Evolutionary conservation across 768 basidiomycete genomes (phyloP), one percentile per base, ranked within the genome.

Genomic region (Russula compacta): DNA sequence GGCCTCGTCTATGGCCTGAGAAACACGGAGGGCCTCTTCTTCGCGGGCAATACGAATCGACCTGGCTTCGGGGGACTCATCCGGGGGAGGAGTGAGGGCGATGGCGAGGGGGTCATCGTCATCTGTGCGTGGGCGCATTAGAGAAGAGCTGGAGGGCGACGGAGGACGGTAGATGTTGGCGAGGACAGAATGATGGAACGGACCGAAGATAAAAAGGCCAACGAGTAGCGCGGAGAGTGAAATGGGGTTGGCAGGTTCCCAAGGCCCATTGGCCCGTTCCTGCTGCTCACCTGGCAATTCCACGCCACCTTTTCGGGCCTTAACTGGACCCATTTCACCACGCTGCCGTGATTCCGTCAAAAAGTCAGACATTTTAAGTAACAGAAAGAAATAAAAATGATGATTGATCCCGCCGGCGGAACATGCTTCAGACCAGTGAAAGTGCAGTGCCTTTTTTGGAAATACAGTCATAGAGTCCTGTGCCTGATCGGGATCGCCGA

Each of bases 1-100:
- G 52, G 77, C 76, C 59, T 87, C 86, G 75, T 91, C 89, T 73
- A 91, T 91, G 57, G 79, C 83, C 55, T 73, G 78, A 70, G 84
- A 87, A 59, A 88, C 75, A 65, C 81, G 76, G 66, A 72, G 75
- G 0, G 89, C 87, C 61, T 87, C 83, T 32, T 82, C 85, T 72
- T 91, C 89, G 35, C 77, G 73, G 38, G 49, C 76, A 7, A 86
- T 71, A 2, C 88, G 77, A 53, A 76, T 67, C 8, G 76, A 70
- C 48, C 81, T 80, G 69, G 87, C 75, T 38, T 82, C 79, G 5
- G 79, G 77, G 0, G 85, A 76, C 73, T 91, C 89, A 75, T 84
- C 77, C 14, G 79, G 72, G 8, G 89, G 89, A 3, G 88, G 88
- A 38, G 75, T 76, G 59, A 89, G 80, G 43, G 77, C 77, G 58